Evolutionary conservation across 192 early-diverging fungal species (phyloP).

Genomic region (Podila horticola): DNA sequence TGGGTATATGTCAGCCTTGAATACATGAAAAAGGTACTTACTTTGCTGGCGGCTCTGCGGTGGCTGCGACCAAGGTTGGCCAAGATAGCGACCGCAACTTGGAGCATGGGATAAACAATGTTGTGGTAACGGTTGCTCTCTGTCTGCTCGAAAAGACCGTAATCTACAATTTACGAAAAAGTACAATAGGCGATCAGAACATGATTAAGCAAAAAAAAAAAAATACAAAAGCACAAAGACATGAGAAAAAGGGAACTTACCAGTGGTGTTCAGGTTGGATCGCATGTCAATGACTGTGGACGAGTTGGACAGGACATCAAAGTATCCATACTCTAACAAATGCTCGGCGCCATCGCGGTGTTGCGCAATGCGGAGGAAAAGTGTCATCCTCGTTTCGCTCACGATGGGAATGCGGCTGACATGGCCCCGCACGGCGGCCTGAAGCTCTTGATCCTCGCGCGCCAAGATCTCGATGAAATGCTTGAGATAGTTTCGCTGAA

Average conservation of each 20-base stretch:
- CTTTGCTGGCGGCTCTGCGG: constrained; percentile 44
- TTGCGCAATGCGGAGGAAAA: constrained; percentile 85
- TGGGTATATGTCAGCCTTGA: background rate
- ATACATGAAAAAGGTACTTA: constrained; percentile 3
- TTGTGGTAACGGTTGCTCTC: constrained; percentile 49
- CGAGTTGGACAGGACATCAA: constrained; percentile 72
- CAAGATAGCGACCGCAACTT: constrained; percentile 44
- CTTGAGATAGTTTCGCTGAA: constrained; percentile 65
- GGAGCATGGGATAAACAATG: constrained; percentile 48
- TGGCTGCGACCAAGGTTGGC: constrained; percentile 50
- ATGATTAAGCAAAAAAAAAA: background rate
- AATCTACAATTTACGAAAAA: constrained; percentile 8
- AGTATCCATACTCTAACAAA: constrained; percentile 79
- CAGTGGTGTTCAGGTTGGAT: constrained; percentile 33
- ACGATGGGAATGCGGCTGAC: constrained; percentile 56
- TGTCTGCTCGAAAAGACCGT: constrained; percentile 47
- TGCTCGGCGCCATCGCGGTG: constrained; percentile 77
- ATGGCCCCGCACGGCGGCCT: constrained; percentile 61
- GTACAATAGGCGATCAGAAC: background rate
- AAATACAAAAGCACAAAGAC: background rate
- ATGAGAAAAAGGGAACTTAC: constrained; percentile 5
- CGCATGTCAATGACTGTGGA: constrained; percentile 50
- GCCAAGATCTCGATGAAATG: constrained; percentile 68
- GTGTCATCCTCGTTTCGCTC: constrained; percentile 83
- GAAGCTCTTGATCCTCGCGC: constrained; percentile 69